These are phyloP conservation scores for Puccinellia tenuiflora DNA, from an alignment of 176 grass and related monocot genomes.

Conservation along the genomic window DNA sequence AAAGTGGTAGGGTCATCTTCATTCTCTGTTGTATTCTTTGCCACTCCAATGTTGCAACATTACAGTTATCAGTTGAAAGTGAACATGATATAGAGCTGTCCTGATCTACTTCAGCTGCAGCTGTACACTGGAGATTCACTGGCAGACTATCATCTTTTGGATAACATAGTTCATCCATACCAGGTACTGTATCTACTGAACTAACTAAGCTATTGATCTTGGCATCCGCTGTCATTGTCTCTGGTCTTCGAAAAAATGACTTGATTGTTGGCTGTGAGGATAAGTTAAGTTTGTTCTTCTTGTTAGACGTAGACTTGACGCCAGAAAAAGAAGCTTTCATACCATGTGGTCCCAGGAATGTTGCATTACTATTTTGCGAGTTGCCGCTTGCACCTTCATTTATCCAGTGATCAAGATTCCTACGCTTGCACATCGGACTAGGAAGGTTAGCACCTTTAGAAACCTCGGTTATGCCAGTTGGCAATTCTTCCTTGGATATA, in stretches of 20 bases:
- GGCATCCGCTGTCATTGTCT: slow-evolving; percentile 18
- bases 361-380: neutral
- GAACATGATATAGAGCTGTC: slow-evolving; percentile 1
- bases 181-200: slow-evolving; percentile 17
- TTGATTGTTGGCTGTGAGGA: slow-evolving; percentile 89
- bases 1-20: slow-evolving; percentile 83
- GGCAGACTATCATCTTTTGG: neutral
- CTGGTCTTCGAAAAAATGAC: slow-evolving; percentile 67
- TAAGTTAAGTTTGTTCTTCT: slow-evolving; percentile 46
- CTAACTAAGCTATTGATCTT: slow-evolving; percentile 23
- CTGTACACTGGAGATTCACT: slow-evolving; percentile 32
- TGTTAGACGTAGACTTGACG: slow-evolving; percentile 36
- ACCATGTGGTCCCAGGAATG: neutral
- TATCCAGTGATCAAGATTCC: slow-evolving; percentile 28
- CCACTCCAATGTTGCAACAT: slow-evolving; percentile 63
- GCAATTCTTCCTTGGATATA: slow-evolving; percentile 22
- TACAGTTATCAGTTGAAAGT: slow-evolving; percentile 40
- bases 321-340: slow-evolving; percentile 32
- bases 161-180: neutral
- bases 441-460: slow-evolving; percentile 23
- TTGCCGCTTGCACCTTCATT: slow-evolving; percentile 15
- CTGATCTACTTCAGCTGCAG: slow-evolving; percentile 28
- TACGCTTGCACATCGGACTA: slow-evolving; percentile 23
- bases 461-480: slow-evolving; percentile 20
- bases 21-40: slow-evolving; percentile 87